Evolutionary conservation across 2,329 filamentous ascomycete genomes (phyloP).

Genomic region (Colletotrichum acutatum): DNA sequence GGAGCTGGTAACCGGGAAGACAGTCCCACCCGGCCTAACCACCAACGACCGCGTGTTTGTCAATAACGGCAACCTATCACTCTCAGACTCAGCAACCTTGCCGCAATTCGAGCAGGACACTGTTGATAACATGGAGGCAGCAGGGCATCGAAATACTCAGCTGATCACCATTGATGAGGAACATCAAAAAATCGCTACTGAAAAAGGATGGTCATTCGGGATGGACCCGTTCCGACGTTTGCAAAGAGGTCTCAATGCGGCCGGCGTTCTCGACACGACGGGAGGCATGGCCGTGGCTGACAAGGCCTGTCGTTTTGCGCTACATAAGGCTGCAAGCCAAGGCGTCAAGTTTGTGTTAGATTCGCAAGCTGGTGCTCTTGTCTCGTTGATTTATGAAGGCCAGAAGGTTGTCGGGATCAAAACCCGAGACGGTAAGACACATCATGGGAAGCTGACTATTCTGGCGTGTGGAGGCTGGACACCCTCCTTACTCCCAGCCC

Average conservation of each 20-base stretch:
- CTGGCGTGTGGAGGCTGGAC: constrained; percentile 51
- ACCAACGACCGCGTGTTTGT: constrained; percentile 49
- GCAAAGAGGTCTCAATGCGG: constrained; percentile 40
- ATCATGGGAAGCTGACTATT: constrained; percentile 47
- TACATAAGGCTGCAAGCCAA: constrained; percentile 51
- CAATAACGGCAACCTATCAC: constrained; percentile 49
- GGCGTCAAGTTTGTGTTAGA: constrained; percentile 57
- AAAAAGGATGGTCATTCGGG: constrained; percentile 43
- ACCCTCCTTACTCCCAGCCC: constrained; percentile 32
- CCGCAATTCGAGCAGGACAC: constrained; percentile 49
- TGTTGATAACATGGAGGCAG: constrained; percentile 47
- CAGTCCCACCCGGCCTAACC: constrained; percentile 50
- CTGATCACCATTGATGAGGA: constrained; percentile 44
- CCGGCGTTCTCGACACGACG: constrained; percentile 56
- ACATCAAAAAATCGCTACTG: constrained; percentile 42
- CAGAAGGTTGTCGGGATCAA: constrained; percentile 49
- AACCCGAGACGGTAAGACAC: constrained; percentile 49
- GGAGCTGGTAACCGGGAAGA: constrained; percentile 45
- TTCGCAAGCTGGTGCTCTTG: constrained; percentile 43
- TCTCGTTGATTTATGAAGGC: constrained; percentile 38
- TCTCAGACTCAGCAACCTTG: constrained; percentile 39
- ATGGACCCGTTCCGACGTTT: constrained; percentile 51
- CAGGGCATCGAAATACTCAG: constrained; percentile 47
- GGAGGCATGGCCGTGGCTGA: constrained; percentile 58
- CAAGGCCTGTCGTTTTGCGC: constrained; percentile 56